Percentiles rank a stretch among this genome's conserved stretches.
Evolutionary conservation across 2,329 filamentous ascomycete genomes (phyloP).

Genomic region (Penicillium sp.): DNA sequence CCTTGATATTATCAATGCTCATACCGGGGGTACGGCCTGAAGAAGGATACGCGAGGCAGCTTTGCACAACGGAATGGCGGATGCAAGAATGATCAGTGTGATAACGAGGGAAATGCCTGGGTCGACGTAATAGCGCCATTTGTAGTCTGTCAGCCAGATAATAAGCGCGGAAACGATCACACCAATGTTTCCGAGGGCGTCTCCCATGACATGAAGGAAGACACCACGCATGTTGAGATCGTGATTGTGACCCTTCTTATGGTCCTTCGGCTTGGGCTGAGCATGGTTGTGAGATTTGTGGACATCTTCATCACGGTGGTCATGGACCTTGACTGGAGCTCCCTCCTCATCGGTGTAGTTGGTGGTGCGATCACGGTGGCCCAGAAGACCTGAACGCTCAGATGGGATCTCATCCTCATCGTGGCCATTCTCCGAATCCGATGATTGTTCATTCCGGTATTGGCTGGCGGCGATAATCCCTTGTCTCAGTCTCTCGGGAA

Average conservation of each 20-base stretch:
- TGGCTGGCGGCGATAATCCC: constrained; percentile 86
- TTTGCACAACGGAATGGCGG: constrained; percentile 53
- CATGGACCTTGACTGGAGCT: constrained; percentile 14
- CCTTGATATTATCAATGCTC: constrained; percentile 82
- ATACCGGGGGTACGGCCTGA: constrained; percentile 92
- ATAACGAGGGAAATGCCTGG: constrained; percentile 92
- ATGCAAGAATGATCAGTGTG: constrained; percentile 67
- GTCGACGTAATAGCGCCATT: constrained; percentile 83
- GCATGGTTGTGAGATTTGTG: constrained; percentile 77
- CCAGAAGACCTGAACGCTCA: constrained; percentile 40
- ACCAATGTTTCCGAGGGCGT: constrained; percentile 50
- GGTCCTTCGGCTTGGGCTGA: constrained; percentile 64
- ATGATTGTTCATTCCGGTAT: constrained; percentile 55
- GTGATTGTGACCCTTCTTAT: constrained; percentile 52
- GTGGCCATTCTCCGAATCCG: constrained; percentile 58
- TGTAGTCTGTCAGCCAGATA: constrained; percentile 86
- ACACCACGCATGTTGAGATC: constrained; percentile 89
- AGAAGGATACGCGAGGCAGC: constrained; percentile 73
- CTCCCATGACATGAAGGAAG: constrained; percentile 61
- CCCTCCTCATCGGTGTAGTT: constrained; percentile 37
- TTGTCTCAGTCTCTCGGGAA: constrained; percentile 86
- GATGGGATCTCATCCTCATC: constrained; percentile 53
- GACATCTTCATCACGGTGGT: constrained; percentile 34
- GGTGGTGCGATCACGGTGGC: constrained; percentile 43
- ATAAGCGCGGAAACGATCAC: constrained; percentile 67